Percentiles rank a stretch among this genome's conserved stretches.
Conservation (phyloP, 2,329 filamentous ascomycete species). For the Samsoniella hepiali region DNA sequence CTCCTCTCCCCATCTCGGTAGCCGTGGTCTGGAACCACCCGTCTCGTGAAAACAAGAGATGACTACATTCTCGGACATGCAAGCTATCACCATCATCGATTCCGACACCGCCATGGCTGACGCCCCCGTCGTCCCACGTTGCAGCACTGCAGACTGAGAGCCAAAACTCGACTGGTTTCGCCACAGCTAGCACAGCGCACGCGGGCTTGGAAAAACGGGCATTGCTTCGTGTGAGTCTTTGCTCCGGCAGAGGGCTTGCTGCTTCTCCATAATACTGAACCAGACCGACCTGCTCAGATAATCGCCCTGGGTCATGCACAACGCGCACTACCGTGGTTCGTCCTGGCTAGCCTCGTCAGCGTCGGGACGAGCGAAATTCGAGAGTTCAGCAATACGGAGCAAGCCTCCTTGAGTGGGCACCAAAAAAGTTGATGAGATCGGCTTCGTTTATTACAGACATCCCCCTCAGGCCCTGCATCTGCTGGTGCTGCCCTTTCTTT, state of each 20-base stretch:
- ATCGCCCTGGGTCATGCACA: neutral
- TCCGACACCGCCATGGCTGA: neutral
- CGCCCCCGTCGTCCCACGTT: neutral
- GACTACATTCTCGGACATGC: neutral
- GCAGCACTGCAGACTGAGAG: neutral
- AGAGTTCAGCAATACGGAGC: neutral
- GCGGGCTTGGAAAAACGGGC: neutral
- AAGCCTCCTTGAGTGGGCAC: neutral
- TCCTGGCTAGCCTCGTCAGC: neutral
- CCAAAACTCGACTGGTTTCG: neutral
- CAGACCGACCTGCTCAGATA: neutral
- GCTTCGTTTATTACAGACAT: conserved; percentile 1
- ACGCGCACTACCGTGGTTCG: neutral
- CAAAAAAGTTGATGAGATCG: conserved; percentile 8
- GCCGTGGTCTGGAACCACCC: neutral
- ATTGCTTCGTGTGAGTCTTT: neutral
- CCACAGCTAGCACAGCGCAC: neutral
- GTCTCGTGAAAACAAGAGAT: neutral
- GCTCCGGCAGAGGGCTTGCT: neutral
- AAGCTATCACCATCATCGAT: conserved; percentile 1
- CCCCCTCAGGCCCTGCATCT: neutral
- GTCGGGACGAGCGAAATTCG: conserved; percentile 2
- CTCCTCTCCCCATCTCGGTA: no score
- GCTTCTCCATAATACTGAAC: conserved; percentile 6
- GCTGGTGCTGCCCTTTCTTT: neutral